Conservation (phyloP, 2,329 filamentous ascomycete genomes). For the Aspergillus quadricinctus region DNA sequence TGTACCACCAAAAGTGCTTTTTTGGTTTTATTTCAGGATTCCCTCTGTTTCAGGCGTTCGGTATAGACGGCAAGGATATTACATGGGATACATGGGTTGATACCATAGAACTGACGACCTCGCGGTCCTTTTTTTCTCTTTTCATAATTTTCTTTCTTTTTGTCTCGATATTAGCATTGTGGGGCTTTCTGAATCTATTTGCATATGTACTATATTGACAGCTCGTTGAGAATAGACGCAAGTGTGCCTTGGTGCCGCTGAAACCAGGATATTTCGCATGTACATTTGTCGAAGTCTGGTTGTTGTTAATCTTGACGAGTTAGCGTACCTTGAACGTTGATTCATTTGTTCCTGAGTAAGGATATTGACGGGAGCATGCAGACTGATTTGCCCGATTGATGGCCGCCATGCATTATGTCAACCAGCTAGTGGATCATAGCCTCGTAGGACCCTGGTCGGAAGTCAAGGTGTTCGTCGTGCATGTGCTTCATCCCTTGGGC, state of each 20-base stretch:
- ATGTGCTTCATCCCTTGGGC: slow-evolving; percentile 19
- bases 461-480: slow-evolving; percentile 14
- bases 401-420: slow-evolving; percentile 15
- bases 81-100: slow-evolving; percentile 36
- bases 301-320: slow-evolving; percentile 5
- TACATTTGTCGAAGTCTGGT: slow-evolving; percentile 3
- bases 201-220: slow-evolving; percentile 11
- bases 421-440: neutral
- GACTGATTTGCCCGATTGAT: slow-evolving; percentile 14
- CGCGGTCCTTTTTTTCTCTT: slow-evolving; percentile 30
- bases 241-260: slow-evolving; percentile 6
- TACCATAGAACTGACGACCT: slow-evolving; percentile 40
- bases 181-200: slow-evolving; percentile 16
- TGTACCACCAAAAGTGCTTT: slow-evolving; percentile 23
- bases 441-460: slow-evolving; percentile 13
- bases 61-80: slow-evolving; percentile 35
- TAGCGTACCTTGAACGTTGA: slow-evolving; percentile 6
- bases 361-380: slow-evolving; percentile 9
- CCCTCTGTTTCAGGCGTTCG: slow-evolving; percentile 30
- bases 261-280: slow-evolving; percentile 3
- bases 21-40: slow-evolving; percentile 15
- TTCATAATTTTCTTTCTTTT: slow-evolving; percentile 11
- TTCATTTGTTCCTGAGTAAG: slow-evolving; percentile 11
- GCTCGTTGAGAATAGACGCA: slow-evolving; percentile 12
- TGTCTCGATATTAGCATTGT: slow-evolving; percentile 15